Evolutionary conservation across 2,329 filamentous ascomycete genomes (phyloP), one percentile per base, ranked within the genome.

Genomic region (Byssothecium circinans): DNA sequence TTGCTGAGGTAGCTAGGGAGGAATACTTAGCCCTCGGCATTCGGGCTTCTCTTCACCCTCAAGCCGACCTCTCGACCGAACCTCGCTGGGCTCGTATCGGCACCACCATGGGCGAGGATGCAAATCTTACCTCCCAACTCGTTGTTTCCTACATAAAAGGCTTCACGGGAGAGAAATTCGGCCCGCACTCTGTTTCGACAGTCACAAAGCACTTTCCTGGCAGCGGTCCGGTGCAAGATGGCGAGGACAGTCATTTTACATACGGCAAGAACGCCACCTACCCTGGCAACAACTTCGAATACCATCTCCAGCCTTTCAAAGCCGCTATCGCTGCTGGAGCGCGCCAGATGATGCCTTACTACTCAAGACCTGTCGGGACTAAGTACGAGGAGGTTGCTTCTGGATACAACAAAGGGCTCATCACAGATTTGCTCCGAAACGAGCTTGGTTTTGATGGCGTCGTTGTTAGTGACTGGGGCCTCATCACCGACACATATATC

Each of bases 161-260:
- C 15, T 74, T 80, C 39, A 76, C 78, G 20, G 76, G 75, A 0
- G 66, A 72, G 2, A 60, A 68, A 25, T 63, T 79, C n/a, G 77
- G 77, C 0, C 53, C 61, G 0, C 50, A 72, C 22, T 77, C 75
- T 2, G 73, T 80, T 3, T 73, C 71, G 1, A 76, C 78, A 0
- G 73, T 79, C 1, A 79, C 78, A 0, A 81, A 81, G 61, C 78
- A 81, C 51, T 81, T 81, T 54, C 78, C 78, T 0, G 79, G 79
- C 4, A 76, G 72, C 7, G 79, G 79, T 0, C 72, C 78, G 0
- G 70, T 76, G 55, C 64, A 77, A 47, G 64, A 77, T 38, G 79
- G 79, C 17, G 76, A 80, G 38, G 79, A 81, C 54, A 74, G 76
- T 14, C 79, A 81, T 45, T 81, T 81, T 50, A 60, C 62, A 0